phyloP scores from a whole-genome alignment of 331 rosid species.

The Rosa hybrid region DNA sequence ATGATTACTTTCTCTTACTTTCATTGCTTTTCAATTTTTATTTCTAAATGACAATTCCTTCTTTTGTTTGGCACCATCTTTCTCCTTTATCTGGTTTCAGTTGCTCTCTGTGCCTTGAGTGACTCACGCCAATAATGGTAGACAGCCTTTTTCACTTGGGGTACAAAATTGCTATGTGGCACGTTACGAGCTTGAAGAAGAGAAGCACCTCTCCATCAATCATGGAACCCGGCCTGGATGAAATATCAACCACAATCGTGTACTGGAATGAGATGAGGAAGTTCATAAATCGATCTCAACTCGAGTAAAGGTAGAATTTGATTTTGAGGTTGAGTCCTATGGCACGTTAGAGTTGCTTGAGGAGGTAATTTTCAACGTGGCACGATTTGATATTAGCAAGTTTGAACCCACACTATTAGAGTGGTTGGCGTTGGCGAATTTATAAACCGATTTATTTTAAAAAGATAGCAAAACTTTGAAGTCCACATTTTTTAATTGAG shows the following conservation, averaged over 20 bases:
- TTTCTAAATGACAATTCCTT: not conserved
- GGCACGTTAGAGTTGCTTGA: not conserved
- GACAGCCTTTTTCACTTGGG: not conserved
- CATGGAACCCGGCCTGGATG: not conserved
- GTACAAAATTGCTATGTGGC: not conserved
- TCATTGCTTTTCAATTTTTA: not conserved
- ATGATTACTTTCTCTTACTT: constrained; percentile 14
- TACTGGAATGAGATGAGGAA: not conserved
- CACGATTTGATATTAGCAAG: no score
- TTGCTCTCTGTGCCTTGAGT: not conserved
- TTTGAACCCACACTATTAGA: not conserved
- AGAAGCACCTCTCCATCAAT: not conserved
- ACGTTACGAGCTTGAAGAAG: not conserved
- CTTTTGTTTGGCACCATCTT: constrained; percentile 4
- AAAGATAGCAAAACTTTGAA: no score
- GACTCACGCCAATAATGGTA: not conserved
- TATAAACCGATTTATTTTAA: no score
- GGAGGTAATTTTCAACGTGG: not conserved
- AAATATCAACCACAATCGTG: not conserved
- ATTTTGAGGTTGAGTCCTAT: not conserved
- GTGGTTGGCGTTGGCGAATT: no score
- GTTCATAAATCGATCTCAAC: not conserved
- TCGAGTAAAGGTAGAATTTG: not conserved
- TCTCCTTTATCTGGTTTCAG: constrained; percentile 1
- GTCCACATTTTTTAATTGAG: no score